Base-by-base conservation (phyloP, 441 rosid species). In the Cnidoscolus chayamansa region DNA sequence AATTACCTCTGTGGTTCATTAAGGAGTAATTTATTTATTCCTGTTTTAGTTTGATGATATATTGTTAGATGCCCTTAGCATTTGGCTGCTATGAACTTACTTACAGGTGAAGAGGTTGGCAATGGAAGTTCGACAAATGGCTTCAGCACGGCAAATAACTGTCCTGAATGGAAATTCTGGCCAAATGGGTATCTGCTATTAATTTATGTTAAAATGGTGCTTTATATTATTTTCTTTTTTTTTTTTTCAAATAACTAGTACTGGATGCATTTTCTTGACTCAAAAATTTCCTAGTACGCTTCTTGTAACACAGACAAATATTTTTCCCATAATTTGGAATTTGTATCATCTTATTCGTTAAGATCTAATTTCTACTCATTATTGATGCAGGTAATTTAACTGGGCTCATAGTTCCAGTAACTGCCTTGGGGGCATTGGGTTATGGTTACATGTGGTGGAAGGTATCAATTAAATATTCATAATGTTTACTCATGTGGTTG, bases 381-480 rank as follows among this genome's bases (percentile, higher is more conserved):
- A 20, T 40, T 62, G 63, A 20, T 50, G 40, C 84, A 89, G 99
- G 89, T 77, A 90, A 86, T 75, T 73, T 77, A 57, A 81, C 80
- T 20, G 78, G 86, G 19, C 83, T 90, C 32, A 72, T 96, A 72
- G 68, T 89, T 67, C 98, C 98, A 32, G 97, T 89, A 68, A 96
- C 94, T 45, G 79, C 96, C 10, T 45, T 88, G 76, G 99, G 99
- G 72, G 96, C 91, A 32, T 67, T 92, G 82, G 97, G 99, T 66
- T 96, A 96, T 86, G 98, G 96, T 74, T 96, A 96, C 77, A 91
- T 93, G 98, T 92, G 99, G 98, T 96, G 90, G 93, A 96, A 96
- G 98, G 98, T 96, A 83, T 43, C 57, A 50, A 40, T 30, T 65
- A n/a, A 70, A 66, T 55, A 15, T n/a, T 2, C 5, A 58, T 6